Evolutionary conservation across 2,329 filamentous ascomycete species (phyloP), one percentile per base, ranked within the genome.

Genomic region (Scedosporium aurantiacum): DNA sequence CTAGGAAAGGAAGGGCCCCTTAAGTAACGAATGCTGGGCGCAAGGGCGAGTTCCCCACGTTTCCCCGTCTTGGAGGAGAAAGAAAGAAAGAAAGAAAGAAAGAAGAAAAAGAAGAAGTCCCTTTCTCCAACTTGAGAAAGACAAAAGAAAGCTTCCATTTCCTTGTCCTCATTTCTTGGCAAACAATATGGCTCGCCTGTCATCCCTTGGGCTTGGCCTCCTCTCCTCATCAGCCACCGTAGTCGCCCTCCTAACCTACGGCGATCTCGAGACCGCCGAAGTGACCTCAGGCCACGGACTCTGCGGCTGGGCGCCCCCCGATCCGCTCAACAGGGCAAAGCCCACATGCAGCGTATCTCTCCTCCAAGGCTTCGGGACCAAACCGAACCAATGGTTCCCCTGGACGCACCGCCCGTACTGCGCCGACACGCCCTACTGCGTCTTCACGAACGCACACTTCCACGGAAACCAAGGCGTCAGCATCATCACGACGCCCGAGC

Each of bases 401-500:
- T 72, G 68, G 69, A 69, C 68, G 4, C 67, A 70, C 54, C 61
- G 60, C 1, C 70, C 69, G 2, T 41, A 63, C 6, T 72, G 70
- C 60, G 55, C 63, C 25, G 57, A 61, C 16, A 60, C 61, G 28
- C 63, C 63, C 3, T 71, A 66, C 64, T 71, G 70, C 65, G 66
- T 66, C 43, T 71, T 68, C 66, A 70, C 68, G 16, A 68, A 70
- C 61, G 60, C 65, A 0, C 27, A 41, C 10, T 64, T 61, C 18
- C 67, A 69, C 45, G 69, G 68, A 2, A 16, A 14, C n/a, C 32
- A 58, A 14, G 73, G 73, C 21, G 64, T 74, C 59, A 73, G 71
- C 58, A 63, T 76, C 41, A 66, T 75, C 59, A 71, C 73, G 3
- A 72, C 66, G 1, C 73, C 73, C 0, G 68, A 71, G 58, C 67